These are phyloP conservation scores for Ceratocystis variospora DNA, from an alignment of 2,329 filamentous ascomycete species.

Conservation along the genomic window DNA sequence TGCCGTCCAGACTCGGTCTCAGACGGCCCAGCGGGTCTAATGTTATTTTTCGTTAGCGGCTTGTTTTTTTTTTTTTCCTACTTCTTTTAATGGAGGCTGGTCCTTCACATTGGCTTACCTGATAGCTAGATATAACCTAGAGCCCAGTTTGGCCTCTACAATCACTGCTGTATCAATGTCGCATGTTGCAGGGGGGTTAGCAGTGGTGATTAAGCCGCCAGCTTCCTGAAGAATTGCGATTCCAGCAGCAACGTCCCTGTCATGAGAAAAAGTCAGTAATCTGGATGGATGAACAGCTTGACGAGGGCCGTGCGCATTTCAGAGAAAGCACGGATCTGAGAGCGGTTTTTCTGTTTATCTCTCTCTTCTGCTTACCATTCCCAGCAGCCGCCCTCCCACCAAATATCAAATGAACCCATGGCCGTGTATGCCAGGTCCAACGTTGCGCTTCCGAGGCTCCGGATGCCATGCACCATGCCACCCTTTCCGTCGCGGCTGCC, in stretches of 20 bases:
- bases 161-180: conserved; percentile 37
- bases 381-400: conserved; percentile 75
- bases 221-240: conserved; percentile 61
- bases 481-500: conserved; percentile 50
- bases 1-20: conserved; percentile 48
- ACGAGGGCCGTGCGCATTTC: neutral
- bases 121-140: conserved; percentile 57
- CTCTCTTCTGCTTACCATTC: conserved; percentile 44
- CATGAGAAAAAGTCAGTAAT: neutral
- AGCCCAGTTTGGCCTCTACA: conserved; percentile 47
- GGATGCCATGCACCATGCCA: conserved; percentile 65
- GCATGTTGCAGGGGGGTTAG: conserved; percentile 51
- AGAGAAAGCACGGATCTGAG: neutral
- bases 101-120: conserved; percentile 30
- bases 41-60: neutral
- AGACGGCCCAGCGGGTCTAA: conserved; percentile 49
- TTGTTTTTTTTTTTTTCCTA: neutral
- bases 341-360: neutral
- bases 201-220: conserved; percentile 58
- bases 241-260: conserved; percentile 60
- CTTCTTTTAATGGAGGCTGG: neutral
- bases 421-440: conserved; percentile 62
- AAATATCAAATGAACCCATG: conserved; percentile 63
- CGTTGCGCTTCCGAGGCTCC: conserved; percentile 60
- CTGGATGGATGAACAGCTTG: conserved; percentile 10